Base-by-base conservation (phyloP, 345 rosid genomes). In the Leavenworthia alabamica region DNA sequence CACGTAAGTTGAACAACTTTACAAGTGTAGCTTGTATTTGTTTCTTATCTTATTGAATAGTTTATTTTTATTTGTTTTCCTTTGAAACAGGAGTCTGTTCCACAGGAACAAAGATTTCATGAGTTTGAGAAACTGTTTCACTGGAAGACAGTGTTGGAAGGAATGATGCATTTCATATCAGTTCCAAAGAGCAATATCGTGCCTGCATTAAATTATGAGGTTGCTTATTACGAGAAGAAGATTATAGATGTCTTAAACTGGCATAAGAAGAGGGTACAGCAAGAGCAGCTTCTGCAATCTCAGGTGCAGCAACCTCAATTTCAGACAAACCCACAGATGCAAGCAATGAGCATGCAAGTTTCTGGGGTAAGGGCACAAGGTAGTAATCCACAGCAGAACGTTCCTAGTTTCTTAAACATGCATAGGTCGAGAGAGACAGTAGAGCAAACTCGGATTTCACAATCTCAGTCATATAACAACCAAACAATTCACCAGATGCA, bases 401-500 rank as follows among this genome's bases (percentile, higher is more conserved):
- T n/a, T n/a, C n/a, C n/a, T n/a, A n/a, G 69, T 71, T 79, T 84
- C 43, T 40, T 85, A 64, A 74, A 47, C 57, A 53, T 81, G 60
- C 73, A 74, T 68, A 82, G 86, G 74, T 84, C 86, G 12, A 83
- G 85, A 60, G 77, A 74, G 77, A 49, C 75, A n/a, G 33, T 77
- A 67, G 94, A 75, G 74, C 93, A 62, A 80, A 88, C 78, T 43
- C 96, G 77, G 78, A 73, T 81, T 52, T 83, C 71, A 9, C 74
- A 62, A 27, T 52, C 84, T 62, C 89, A 79, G 70, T 60, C 81
- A 51, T 83, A 79, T 66, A 95, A 85, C 42, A 78, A 58, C 73
- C 97, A 83, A 68, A 49, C 86, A 78, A 85, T 81, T 46, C 76
- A 81, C 7, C 86, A 81, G 78, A 59, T 86, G 76, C 90, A 80